Base-by-base conservation (phyloP, 495 filamentous ascomycete species). In the Astrothelium macrocarpum region DNA sequence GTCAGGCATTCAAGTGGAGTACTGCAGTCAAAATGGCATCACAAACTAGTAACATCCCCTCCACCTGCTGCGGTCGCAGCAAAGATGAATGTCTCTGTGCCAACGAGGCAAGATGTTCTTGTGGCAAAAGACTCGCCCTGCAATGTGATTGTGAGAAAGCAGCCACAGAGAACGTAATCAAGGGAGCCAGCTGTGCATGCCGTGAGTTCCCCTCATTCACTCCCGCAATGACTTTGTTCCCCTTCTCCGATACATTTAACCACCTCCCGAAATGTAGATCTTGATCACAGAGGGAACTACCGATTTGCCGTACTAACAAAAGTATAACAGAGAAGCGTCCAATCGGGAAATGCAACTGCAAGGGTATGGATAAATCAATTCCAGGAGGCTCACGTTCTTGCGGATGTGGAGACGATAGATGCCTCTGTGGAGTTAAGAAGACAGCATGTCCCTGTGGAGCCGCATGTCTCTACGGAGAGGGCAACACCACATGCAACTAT, bases 101-200 rank as follows among this genome's bases (percentile, higher is more conserved):
- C 26, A 76, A 80, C 26, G 80, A 87, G 69, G 84, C 84, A 64
- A 87, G 79, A 61, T 97, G 92, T 83, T 93, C 90, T 18, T 97
- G 93, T 72, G 93, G 93, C 68, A 82, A 92, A 78, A 82, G 92
- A 70, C 83, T 83, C 9, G 93, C 93, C 49, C 83, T 96, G 62
- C 80, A 90, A 72, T 97, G 93, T 81, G 85, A 78, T 62, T 97
- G 93, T 79, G 85, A 84, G 73, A 90, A 88, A 73, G 84, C 91
- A 9, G 66, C 80, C 2, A 74, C 80, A 2, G 93, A 97, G 82
- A 96, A 96, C 79, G 71, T 73, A 2, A 64, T 87, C 31, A 73
- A 77, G 2, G 90, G 89, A n/a, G 79, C 90, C 28, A 80, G 90
- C 61, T 96, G 91, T 81, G 91, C 88, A 28, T 96, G 91, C 78